Evolutionary conservation across 2,329 filamentous ascomycete species (phyloP), one percentile per base, ranked within the genome.

Genomic region (Aspergillus cejpii): DNA sequence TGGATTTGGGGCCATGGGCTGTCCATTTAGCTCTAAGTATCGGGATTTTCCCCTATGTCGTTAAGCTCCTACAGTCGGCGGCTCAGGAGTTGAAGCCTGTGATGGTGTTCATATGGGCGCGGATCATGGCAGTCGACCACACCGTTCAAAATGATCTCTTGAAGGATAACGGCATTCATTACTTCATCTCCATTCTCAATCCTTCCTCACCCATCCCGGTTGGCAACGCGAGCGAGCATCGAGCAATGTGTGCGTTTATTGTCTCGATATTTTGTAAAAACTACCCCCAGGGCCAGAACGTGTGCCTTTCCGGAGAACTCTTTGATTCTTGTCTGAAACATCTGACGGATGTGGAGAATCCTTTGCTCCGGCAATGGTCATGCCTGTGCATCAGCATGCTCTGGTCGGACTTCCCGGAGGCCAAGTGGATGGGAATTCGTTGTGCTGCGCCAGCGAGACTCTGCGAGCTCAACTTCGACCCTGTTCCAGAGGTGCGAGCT

Each of bases 41-140:
- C 50, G 92, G 92, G 19, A 98, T 98, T 51, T 98, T 98, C 66
- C 92, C 92, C 0, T 98, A 98, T 62, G 92, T 98, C n/a, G 73
- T 98, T 26, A 98, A 98, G 68, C 75, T 98, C 20, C 74, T 98
- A 14, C 92, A 98, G 65, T 97, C 92, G 3, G 91, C 94, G 37
- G 92, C 92, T 0, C 80, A 88, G 37, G 92, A 98, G 66, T 72
- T 98, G 50, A 97, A 97, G 62, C 91, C 92, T 0, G 90, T 97
- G 48, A 97, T 98, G 92, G 90, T 98, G 4, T 98, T 97, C 66
- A 98, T 98, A 51, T 98, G 92, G 92, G 90, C 92, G 5, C 81
- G 92, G 39, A 88, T 98, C 34, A 80, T 98, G 52, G 92, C 92
- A 6, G 92, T 98, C 5, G 92, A 98, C 61, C 83, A 92, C 48